Evolutionary conservation across 495 filamentous ascomycete species (phyloP).

Genomic region (Daldinia concentrica): DNA sequence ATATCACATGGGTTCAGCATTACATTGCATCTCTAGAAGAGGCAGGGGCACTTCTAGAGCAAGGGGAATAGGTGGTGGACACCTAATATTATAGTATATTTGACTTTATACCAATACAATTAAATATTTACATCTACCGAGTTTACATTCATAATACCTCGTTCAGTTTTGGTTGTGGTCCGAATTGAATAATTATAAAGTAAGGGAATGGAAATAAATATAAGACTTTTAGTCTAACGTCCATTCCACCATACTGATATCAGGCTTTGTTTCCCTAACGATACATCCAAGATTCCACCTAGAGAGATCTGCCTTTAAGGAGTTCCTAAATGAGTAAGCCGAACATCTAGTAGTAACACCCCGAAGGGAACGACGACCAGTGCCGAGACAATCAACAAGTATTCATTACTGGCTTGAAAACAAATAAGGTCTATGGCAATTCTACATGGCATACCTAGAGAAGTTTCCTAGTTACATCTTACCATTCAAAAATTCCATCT

Average conservation of each 20-base stretch:
- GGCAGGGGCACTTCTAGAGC: conserved; percentile 7
- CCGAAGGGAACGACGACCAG: not conserved
- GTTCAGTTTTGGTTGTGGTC: not conserved
- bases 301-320: not conserved
- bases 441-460: not conserved
- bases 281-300: not conserved
- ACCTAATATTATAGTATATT: conserved; percentile 7
- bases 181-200: not conserved
- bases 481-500: not conserved
- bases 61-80: not conserved
- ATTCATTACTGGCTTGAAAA: not conserved
- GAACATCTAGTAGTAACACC: not conserved
- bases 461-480: not conserved
- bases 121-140: not conserved
- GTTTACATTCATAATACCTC: not conserved
- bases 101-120: not conserved
- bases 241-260: not conserved
- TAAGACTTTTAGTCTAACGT: not conserved
- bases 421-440: not conserved
- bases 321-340: not conserved
- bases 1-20: conserved; percentile 16
- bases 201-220: not conserved
- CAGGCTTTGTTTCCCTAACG: not conserved
- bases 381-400: not conserved
- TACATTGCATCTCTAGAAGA: conserved; percentile 24